Evolutionary conservation across 495 filamentous ascomycete species (phyloP).

Genomic region (Talaromyces thailandensis): DNA sequence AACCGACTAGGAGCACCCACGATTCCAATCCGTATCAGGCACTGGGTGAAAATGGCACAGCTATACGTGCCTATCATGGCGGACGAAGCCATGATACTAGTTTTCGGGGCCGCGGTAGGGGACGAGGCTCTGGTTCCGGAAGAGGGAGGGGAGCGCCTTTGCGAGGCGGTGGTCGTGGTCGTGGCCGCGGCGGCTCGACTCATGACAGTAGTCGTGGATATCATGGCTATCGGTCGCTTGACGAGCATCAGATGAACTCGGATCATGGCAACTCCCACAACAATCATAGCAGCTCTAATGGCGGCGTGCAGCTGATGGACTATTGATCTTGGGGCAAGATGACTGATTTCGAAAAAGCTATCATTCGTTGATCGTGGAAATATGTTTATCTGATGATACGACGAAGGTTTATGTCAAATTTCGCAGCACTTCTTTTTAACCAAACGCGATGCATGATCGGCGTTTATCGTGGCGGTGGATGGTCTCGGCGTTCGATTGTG

Average conservation of each 20-base stretch:
- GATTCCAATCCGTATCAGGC: conserved; percentile 2
- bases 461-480: not conserved
- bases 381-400: not conserved
- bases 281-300: not conserved
- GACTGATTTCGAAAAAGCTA: not conserved
- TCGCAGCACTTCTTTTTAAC: not conserved
- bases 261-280: not conserved
- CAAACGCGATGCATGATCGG: not conserved
- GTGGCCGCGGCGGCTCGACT: not conserved
- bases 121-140: conserved; percentile 3
- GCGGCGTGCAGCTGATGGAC: conserved; percentile 4
- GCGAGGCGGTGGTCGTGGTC: conserved; percentile 6
- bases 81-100: not conserved
- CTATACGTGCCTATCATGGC: not conserved
- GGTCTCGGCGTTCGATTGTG: not conserved
- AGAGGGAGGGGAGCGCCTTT: conserved; percentile 2
- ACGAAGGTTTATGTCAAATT: not conserved
- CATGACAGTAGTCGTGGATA: not conserved
- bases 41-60: not conserved
- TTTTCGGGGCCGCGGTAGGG: conserved; percentile 1
- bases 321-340: conserved; percentile 2
- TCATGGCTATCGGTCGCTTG: conserved; percentile 5
- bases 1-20: conserved; percentile 5
- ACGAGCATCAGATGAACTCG: not conserved
- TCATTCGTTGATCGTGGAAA: not conserved